Percentiles rank a stretch among this genome's conserved stretches.
These are phyloP conservation scores for Achaetomiella virescens DNA, from an alignment of 495 filamentous ascomycete species.

Conservation along the genomic window DNA sequence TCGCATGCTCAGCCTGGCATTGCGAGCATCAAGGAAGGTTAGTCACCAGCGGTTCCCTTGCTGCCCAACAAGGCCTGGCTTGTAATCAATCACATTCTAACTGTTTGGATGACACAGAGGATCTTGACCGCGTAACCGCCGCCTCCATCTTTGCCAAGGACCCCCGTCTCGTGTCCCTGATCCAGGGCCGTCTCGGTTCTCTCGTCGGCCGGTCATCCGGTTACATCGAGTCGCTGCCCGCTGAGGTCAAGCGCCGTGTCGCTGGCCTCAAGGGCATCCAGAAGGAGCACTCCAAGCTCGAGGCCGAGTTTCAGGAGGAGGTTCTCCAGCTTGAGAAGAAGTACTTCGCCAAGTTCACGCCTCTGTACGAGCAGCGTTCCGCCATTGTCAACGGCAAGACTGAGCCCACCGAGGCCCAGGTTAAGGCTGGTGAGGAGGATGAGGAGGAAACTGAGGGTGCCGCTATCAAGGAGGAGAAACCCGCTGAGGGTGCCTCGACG, in stretches of 20 bases:
- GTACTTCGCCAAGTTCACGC: slow-evolving; percentile 97
- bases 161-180: slow-evolving; percentile 88
- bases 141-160: slow-evolving; percentile 91
- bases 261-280: slow-evolving; percentile 94
- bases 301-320: slow-evolving; percentile 97
- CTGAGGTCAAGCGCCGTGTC: slow-evolving; percentile 83
- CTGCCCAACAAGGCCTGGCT: slow-evolving; percentile 18
- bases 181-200: slow-evolving; percentile 88
- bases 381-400: slow-evolving; percentile 82
- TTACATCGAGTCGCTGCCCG: slow-evolving; percentile 93
- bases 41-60: slow-evolving; percentile 27
- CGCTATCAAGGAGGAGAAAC: slow-evolving; percentile 45
- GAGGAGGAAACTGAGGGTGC: slow-evolving; percentile 46
- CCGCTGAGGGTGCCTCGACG: slow-evolving; percentile 36
- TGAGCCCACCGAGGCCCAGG: slow-evolving; percentile 81
- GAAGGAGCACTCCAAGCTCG: slow-evolving; percentile 96
- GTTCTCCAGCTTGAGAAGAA: slow-evolving; percentile 97
- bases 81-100: slow-evolving; percentile 3
- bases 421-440: slow-evolving; percentile 78
- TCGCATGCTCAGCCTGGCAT: slow-evolving; percentile 94
- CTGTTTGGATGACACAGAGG: slow-evolving; percentile 59
- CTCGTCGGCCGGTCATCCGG: slow-evolving; percentile 94
- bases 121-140: slow-evolving; percentile 77
- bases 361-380: slow-evolving; percentile 91
- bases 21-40: slow-evolving; percentile 96